Conservation (phyloP, 257 asterid genomes). For the Solanum piurae region DNA sequence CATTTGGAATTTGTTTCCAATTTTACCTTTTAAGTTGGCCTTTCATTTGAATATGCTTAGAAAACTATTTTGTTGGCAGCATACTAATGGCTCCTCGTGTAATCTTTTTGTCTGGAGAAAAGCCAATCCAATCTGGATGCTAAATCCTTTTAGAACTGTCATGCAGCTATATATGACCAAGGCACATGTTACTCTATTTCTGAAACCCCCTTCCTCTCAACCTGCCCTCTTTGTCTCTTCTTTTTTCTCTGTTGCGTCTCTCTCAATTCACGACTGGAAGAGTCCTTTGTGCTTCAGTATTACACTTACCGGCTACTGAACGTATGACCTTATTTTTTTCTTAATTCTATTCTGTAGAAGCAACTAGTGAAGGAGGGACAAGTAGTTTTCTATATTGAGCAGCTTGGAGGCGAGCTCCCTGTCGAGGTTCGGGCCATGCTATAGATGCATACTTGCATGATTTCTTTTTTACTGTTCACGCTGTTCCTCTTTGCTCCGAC, state of each 20-base stretch:
- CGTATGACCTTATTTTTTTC: neutral
- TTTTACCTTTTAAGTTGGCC: neutral
- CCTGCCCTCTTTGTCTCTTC: neutral
- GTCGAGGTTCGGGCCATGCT: constrained; percentile 45
- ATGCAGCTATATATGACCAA: neutral
- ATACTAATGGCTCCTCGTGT: neutral
- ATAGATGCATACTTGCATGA: neutral
- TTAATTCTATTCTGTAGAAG: constrained; percentile 34
- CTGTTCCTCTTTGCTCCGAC: neutral
- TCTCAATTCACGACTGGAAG: neutral
- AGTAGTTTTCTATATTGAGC: constrained; percentile 82
- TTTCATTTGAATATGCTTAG: neutral
- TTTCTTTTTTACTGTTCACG: neutral
- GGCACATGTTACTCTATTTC: neutral
- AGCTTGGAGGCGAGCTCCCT: constrained; percentile 75
- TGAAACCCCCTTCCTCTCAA: neutral
- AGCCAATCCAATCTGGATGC: neutral
- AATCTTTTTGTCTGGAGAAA: neutral
- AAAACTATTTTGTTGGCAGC: neutral
- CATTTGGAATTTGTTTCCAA: neutral
- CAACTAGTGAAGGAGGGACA: constrained; percentile 84
- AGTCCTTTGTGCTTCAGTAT: neutral
- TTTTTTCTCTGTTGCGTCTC: neutral
- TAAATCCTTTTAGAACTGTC: neutral
- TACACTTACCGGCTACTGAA: neutral